Base-by-base conservation (phyloP, 192 early-diverging fungal genomes). In the Umbelopsis sp. region DNA sequence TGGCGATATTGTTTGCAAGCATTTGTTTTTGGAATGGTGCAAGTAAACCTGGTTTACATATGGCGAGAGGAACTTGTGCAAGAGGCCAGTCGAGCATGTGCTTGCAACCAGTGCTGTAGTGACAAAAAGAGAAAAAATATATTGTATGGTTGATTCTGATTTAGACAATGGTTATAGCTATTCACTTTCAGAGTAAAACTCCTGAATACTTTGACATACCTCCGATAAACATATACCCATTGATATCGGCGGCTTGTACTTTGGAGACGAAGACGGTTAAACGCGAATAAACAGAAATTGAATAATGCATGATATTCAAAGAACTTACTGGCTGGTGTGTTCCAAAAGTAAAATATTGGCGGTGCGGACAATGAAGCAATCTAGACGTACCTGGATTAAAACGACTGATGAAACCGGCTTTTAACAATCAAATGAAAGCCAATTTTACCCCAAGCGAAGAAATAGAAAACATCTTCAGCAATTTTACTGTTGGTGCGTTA, bases 51-150 rank as follows among this genome's bases (percentile, higher is more conserved):
- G 25, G 48, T 67, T 74, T 25, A 79, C 33, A 61, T 75, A 79
- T n/a, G 78, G 78, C 1, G 78, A 79, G 6, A 75, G 50, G 16
- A 79, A 49, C 45, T 71, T 72, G 53, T 75, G 74, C 16, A 79
- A 66, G 9, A 68, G 51, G 4, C 73, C 74, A 51, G 78, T 79
- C 2, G 78, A 79, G 33, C 73, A 74, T 12, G 78, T 55, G 47
- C 74, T 75, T 44, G 73, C 70, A 13, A 25, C 70, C 11, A 75
- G 23, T 22, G 78, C 78, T 79, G 70, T 67, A 49, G 51, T 48
- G 18, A 69, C 15, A 37, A 70, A 18, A 64, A 68, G 55, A 22
- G 67, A 55, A 13, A 78, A 51, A 20, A 74, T 69, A 67, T 74
- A 73, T 33, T 72, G 76, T 50, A 68, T 66, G 6, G 69, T 73